A percentile compares a stretch with the other conserved stretches of the same genome.
Conservation (phyloP, 129 eudicot genomes). For the Calendula officinalis region DNA sequence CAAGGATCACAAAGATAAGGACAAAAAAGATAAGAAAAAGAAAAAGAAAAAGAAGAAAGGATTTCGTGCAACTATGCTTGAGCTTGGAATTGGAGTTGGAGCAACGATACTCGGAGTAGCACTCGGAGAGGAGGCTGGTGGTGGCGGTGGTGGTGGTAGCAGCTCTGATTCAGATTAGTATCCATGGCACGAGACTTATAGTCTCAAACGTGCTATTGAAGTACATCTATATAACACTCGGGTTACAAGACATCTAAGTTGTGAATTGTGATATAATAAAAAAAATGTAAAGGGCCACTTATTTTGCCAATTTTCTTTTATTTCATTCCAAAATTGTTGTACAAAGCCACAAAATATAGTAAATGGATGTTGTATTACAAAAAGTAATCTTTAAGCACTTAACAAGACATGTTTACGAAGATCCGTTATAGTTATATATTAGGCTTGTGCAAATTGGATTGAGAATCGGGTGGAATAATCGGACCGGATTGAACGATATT, state of each 20-base stretch:
- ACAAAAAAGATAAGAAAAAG: conserved; percentile 18
- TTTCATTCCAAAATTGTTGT: background rate
- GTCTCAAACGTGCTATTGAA: background rate
- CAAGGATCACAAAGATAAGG: conserved; percentile 14
- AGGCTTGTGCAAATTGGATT: no score
- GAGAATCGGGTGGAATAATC: no score
- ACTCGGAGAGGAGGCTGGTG: conserved; percentile 30
- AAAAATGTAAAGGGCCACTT: background rate
- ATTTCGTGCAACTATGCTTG: conserved; percentile 23
- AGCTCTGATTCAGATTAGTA: conserved; percentile 33
- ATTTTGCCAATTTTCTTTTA: background rate
- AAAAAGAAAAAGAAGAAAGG: conserved; percentile 37
- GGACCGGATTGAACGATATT: no score
- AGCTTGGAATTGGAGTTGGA: conserved; percentile 33
- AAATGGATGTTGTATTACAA: background rate
- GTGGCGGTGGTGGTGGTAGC: conserved; percentile 4
- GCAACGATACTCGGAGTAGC: conserved; percentile 37
- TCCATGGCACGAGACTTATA: background rate
- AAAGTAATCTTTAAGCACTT: background rate
- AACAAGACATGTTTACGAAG: background rate
- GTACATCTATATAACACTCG: background rate
- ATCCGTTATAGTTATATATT: background rate
- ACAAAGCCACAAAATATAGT: background rate
- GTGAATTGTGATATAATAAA: background rate
- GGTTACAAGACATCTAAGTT: background rate